Evolutionary conservation across 139 green algal genomes (phyloP).

Genomic region (Tetratostichococcus sp.): DNA sequence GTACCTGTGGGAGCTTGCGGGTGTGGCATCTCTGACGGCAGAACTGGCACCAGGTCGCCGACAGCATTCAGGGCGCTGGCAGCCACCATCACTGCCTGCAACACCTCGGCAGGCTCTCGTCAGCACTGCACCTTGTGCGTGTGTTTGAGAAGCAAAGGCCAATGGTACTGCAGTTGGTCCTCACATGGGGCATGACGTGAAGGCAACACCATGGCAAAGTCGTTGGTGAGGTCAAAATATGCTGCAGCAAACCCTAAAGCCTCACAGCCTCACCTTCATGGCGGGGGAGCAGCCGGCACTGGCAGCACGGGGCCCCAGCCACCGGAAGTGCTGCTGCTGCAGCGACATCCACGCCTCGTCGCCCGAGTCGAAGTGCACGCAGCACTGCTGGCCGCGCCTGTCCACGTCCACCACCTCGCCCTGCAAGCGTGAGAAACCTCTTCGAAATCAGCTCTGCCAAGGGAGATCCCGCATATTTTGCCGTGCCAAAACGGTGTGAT

Average conservation of each 20-base stretch:
- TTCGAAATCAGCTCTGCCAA: not conserved
- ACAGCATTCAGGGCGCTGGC: not conserved
- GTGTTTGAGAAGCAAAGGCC: too few relatives aligned
- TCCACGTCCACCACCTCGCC: conserved; percentile 5
- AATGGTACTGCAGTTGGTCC: too few relatives aligned
- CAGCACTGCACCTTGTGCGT: not conserved
- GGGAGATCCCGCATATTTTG: too few relatives aligned
- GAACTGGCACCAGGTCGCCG: too few relatives aligned
- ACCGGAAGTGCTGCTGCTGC: conserved; percentile 14
- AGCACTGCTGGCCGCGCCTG: not conserved
- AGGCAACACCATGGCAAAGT: too few relatives aligned
- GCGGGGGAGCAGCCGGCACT: conserved; percentile 7
- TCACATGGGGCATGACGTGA: too few relatives aligned
- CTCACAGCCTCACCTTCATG: not conserved
- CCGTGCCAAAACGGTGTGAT: too few relatives aligned
- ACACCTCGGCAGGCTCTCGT: too few relatives aligned
- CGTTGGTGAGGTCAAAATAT: too few relatives aligned
- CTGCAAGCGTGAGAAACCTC: not conserved
- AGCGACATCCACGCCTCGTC: conserved; percentile 14
- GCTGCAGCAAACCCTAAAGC: too few relatives aligned
- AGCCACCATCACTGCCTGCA: not conserved
- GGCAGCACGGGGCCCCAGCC: conserved; percentile 9
- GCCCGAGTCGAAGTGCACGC: conserved; percentile 14
- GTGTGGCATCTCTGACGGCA: not conserved
- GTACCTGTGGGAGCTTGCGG: too few relatives aligned